These are phyloP conservation scores for Diplosphaera chodatii DNA, from an alignment of 139 green algal genomes.

Conservation along the genomic window DNA sequence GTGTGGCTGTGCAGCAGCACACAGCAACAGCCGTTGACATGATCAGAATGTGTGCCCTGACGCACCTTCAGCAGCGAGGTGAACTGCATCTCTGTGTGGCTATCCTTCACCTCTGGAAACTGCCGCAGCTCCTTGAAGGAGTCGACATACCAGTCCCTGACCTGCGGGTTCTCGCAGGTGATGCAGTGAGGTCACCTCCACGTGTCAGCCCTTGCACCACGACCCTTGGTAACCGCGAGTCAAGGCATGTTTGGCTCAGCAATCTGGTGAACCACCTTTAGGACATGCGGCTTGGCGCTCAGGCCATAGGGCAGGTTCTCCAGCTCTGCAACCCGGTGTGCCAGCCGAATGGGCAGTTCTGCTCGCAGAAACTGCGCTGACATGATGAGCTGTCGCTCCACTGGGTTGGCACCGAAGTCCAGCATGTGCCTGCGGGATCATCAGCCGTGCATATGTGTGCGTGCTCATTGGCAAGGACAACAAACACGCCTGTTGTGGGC, in stretches of 20 bases:
- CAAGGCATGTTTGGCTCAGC: too few species aligned
- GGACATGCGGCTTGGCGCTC: conserved; percentile 75
- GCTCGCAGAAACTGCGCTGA: conserved; percentile 97
- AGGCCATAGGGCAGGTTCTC: conserved; percentile 96
- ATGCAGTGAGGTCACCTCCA: too few species aligned
- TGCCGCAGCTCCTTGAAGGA: conserved; percentile 87
- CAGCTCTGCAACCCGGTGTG: conserved; percentile 92
- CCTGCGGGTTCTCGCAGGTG: conserved; percentile 37
- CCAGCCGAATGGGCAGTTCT: conserved; percentile 91
- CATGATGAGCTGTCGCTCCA: conserved; percentile 87
- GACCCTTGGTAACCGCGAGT: too few species aligned
- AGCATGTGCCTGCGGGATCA: conserved; percentile 63
- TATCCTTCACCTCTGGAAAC: conserved; percentile 63
- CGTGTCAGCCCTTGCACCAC: too few species aligned
- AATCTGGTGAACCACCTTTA: too few species aligned
- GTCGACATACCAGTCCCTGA: conserved; percentile 98
- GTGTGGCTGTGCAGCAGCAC: not conserved
- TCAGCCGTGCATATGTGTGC: not conserved
- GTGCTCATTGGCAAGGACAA: not conserved
- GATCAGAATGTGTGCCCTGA: not conserved
- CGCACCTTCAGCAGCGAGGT: conserved; percentile 68
- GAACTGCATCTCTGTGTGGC: conserved; percentile 81
- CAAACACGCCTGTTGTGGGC: too few species aligned
- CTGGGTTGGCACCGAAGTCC: conserved; percentile 90
- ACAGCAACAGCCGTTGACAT: not conserved